Evolutionary conservation across 306 rosid species (phyloP), one percentile per base, ranked within the genome.

Genomic region (Vicia villosa): DNA sequence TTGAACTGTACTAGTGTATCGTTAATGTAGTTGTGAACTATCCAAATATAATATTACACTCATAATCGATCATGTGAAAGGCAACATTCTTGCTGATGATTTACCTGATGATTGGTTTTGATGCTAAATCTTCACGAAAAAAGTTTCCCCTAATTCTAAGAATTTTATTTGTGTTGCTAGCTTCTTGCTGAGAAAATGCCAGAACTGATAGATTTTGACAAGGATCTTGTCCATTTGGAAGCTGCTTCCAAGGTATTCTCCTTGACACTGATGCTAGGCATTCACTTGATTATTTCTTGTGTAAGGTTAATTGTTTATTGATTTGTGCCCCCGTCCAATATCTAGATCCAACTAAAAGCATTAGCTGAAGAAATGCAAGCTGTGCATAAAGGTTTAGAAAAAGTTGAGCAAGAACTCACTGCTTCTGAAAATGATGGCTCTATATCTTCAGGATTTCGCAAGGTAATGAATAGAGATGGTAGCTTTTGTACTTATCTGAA

Each of bases 351-450:
- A 82, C 85, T 94, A 74, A 94, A 94, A 84, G 94, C 87, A 72
- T 85, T 94, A 83, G 98, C 98, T 74, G 98, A 94, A 83, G 98
- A 94, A 83, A 94, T 94, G 98, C 98, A 94, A 86, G 97, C 98
- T 14, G 98, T 94, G 77, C 91, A 92, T 77, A 94, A 88, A 87
- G 98, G 98, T 78, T 87, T 94, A 30, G 98, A 94, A 79, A 94
- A 94, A 76, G 97, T 94, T 77, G 98, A 90, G 89, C 91, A 90
- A 73, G 98, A 94, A 82, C 96, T 94, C 17, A 50, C 90, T 75
- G 86, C 90, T 77, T 87, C 98, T 63, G 97, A 85, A 79, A 83
- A 81, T 71, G 98, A 94, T 70, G 98, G 98, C 60, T 83, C 73
- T 58, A 75, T 94, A 80, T 94, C 97, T 66, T 57, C 65, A 20